Conservation (phyloP, 2,329 filamentous ascomycete species). For the Fusarium beomiforme region DNA sequence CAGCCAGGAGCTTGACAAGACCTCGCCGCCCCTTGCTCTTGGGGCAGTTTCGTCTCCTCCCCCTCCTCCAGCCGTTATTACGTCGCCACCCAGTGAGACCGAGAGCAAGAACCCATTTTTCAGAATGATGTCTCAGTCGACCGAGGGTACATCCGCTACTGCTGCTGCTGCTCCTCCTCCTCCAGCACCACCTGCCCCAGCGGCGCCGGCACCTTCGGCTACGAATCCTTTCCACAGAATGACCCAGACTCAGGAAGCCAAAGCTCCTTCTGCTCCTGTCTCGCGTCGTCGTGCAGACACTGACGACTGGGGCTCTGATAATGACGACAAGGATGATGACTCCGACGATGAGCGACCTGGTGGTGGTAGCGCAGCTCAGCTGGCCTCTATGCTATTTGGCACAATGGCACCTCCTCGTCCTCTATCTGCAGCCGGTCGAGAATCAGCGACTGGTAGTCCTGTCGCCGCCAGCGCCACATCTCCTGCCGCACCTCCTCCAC, state of each 20-base stretch:
- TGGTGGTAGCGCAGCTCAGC: slow-evolving; percentile 85
- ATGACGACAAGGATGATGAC: slow-evolving; percentile 63
- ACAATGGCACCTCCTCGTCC: slow-evolving; percentile 96
- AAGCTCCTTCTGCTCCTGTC: slow-evolving; percentile 57
- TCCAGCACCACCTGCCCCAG: slow-evolving; percentile 49
- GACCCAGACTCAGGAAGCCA: slow-evolving; percentile 73
- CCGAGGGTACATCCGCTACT: slow-evolving; percentile 58
- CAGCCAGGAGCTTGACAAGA: slow-evolving; percentile 64
- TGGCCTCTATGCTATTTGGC: slow-evolving; percentile 94
- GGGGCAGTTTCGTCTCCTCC: slow-evolving; percentile 50
- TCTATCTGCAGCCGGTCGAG: slow-evolving; percentile 82
- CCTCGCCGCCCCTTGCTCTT: slow-evolving; percentile 57
- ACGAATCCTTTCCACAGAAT: slow-evolving; percentile 97
- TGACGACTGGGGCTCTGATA: slow-evolving; percentile 84
- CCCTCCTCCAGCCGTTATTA: slow-evolving; percentile 61
- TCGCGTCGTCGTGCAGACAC: slow-evolving; percentile 68
- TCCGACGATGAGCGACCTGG: slow-evolving; percentile 77
- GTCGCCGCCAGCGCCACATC: slow-evolving; percentile 53
- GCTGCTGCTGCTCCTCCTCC: slow-evolving; percentile 53
- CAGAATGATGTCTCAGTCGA: slow-evolving; percentile 81
- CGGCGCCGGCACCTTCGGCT: slow-evolving; percentile 51
- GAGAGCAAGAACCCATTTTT: slow-evolving; percentile 97
- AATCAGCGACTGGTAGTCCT: slow-evolving; percentile 57
- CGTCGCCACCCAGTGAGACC: slow-evolving; percentile 67
- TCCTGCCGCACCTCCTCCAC: slow-evolving; percentile 51